Base-by-base conservation (phyloP, 2,329 filamentous ascomycete genomes). In the Colletotrichum australisinense region DNA sequence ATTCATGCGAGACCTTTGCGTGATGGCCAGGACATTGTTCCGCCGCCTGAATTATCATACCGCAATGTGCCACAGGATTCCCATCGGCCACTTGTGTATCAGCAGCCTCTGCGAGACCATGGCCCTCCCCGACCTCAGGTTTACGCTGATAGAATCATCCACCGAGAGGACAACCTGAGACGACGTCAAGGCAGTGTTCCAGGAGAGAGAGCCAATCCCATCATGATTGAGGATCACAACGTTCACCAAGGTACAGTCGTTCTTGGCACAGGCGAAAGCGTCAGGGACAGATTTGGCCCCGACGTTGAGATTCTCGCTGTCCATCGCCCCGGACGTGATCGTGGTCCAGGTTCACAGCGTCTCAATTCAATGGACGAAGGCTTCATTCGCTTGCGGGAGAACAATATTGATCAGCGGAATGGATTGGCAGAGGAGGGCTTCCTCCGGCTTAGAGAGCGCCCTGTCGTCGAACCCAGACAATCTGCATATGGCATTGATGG, bases 191-290 rank as follows among this genome's bases (percentile, higher is more conserved):
- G 35, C n/a, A 38, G 55, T 19, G 35, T 32, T 3, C 4, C 63
- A 22, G 82, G 81, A 64, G 78, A 76, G 28, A 78, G 78, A 52
- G 76, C 77, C n/a, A 81, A 79, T 26, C 80, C 80, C 22, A 78
- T 84, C 59, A 66, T 83, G 75, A 84, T 85, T 83, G 82, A 84
- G 74, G 81, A 84, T 75, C 79, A 82, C 35, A 82, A 81, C 26
- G 26, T 56, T 35, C 68, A 46, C 19, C 42, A 38, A 22, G 55
- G 60, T 26, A 55, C 53, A n/a, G 22, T 72, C 38, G 49, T 62
- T n/a, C 57, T 68, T 81, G 81, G 19, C 83, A 83, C 66, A 82
- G 73, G 83, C 82, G 74, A 81, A 80, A 69, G 77, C 83, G 46
- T 73, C 76, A 69, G 75, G 42, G 65, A 67, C 65, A 53, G 67